Percentiles rank a stretch among this genome's conserved stretches.
These are phyloP conservation scores for Tripterygium wilfordii DNA, from an alignment of 177 flowering plant species.

Conservation along the genomic window DNA sequence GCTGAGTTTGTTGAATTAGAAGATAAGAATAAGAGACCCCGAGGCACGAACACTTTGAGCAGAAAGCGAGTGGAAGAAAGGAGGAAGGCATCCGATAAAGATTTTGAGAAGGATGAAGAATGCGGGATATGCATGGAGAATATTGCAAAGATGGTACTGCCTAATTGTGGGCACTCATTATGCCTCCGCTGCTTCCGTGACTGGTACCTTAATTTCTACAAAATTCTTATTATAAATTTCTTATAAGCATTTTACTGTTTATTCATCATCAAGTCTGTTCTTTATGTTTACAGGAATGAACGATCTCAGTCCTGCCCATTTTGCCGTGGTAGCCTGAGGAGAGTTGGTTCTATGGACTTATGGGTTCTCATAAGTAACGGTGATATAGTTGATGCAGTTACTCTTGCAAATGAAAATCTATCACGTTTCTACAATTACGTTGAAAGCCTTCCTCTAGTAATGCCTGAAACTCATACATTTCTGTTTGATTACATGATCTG, in stretches of 20 bases:
- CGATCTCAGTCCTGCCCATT: constrained; percentile 81
- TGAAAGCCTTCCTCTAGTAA: constrained; percentile 38
- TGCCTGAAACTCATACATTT: constrained; percentile 33
- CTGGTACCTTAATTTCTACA: constrained; percentile 34
- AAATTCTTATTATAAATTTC: neutral
- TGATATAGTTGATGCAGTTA: constrained; percentile 44
- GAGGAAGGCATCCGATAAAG: constrained; percentile 16
- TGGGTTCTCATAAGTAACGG: constrained; percentile 53
- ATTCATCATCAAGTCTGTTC: neutral
- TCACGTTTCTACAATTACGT: constrained; percentile 51
- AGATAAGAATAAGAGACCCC: constrained; percentile 16
- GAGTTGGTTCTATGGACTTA: constrained; percentile 48
- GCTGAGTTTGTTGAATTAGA: constrained; percentile 31
- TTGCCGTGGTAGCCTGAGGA: constrained; percentile 58
- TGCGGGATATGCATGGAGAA: constrained; percentile 81
- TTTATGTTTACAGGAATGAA: constrained; percentile 36
- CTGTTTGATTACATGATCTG: constrained; percentile 61
- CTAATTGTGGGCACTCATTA: constrained; percentile 70
- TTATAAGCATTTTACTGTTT: neutral
- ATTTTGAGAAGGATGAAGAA: constrained; percentile 52
- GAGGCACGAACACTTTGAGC: constrained; percentile 12
- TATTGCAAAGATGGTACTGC: constrained; percentile 52
- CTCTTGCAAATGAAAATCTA: constrained; percentile 54
- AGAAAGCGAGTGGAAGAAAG: constrained; percentile 19
- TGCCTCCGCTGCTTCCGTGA: constrained; percentile 61